These are phyloP conservation scores for Pichia deserticola DNA, from an alignment of 805 yeast genomes.

Conservation along the genomic window DNA sequence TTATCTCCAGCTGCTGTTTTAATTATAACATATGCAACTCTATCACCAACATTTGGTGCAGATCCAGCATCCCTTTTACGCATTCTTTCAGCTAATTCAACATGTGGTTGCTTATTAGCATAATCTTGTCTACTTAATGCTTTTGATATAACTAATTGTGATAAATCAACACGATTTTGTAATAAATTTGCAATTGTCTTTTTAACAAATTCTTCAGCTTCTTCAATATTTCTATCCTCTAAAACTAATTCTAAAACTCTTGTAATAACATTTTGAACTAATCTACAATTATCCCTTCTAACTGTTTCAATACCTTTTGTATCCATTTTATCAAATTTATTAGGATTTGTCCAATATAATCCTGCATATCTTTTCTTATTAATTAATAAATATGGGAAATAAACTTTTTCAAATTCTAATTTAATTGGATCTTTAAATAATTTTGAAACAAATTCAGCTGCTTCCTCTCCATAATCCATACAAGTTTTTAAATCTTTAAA, in stretches of 20 bases:
- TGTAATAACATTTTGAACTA: conserved; percentile 92
- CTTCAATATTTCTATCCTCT: conserved; percentile 78
- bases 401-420: conserved; percentile 93
- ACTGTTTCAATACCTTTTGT: conserved; percentile 98
- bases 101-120: conserved; percentile 95
- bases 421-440: conserved; percentile 81
- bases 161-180: conserved; percentile 87
- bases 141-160: conserved; percentile 89
- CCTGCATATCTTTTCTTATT: conserved; percentile 98
- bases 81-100: conserved; percentile 94
- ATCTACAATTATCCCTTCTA: conserved; percentile 92
- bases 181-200: conserved; percentile 81
- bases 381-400: conserved; percentile 87
- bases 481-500: conserved; percentile 68
- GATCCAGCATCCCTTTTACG: conserved; percentile 93
- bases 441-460: conserved; percentile 80
- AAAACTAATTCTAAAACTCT: conserved; percentile 78
- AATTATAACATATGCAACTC: conserved; percentile 94
- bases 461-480: conserved; percentile 90
- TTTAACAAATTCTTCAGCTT: conserved; percentile 80
- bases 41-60: conserved; percentile 94
- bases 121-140: conserved; percentile 85
- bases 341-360: conserved; percentile 86
- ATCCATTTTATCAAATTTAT: conserved; percentile 94
- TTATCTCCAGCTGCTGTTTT: conserved; percentile 68